Base-by-base conservation (phyloP, 441 rosid genomes). In the Aquilaria agallochum region DNA sequence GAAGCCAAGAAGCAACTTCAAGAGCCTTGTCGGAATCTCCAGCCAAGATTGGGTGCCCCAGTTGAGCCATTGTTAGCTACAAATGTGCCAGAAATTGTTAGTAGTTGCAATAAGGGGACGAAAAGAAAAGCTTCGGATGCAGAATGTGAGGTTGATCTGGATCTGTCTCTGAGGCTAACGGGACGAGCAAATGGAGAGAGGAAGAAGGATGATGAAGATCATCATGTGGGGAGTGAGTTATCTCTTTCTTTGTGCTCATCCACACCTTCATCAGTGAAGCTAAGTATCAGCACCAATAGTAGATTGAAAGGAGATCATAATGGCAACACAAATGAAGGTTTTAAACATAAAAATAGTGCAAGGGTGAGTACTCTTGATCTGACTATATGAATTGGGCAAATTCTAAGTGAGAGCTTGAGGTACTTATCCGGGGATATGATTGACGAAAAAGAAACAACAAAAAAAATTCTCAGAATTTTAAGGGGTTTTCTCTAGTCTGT, bases 401-500 rank as follows among this genome's bases (percentile, higher is more conserved):
- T 89, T 89, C 95, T 73, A 81, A 92, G 97, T 92, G 92, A 92
- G 97, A 92, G 89, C 82, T 78, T 83, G 95, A 76, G 81, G 96
- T 89, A 91, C 94, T 89, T 89, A 69, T 70, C 73, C 74, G 20
- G 60, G 68, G 54, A 53, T 5, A 56, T 33, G 56, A 15, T 27
- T 14, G 4, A 5, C 34, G 33, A 30, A 11, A 31, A 33, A 30
- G 10, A 31, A 54, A 31, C 12, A 0, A 54, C 31, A 30, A 54
- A 54, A 30, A 31, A 54, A 54, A 9, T 30, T 15, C 13, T 54
- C 30, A 15, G 12, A 54, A 30, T 54, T 20, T 54, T 6, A 30
- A 5, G 3, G 20, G 0, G 57, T 54, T 53, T 20, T 53, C 31
- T 30, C 6, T 54, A 36, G 42, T 30, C 12, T 30, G 36, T 5